Evolutionary conservation across 2,329 filamentous ascomycete genomes (phyloP).

Genomic region (Sarocladiaceae sp.): DNA sequence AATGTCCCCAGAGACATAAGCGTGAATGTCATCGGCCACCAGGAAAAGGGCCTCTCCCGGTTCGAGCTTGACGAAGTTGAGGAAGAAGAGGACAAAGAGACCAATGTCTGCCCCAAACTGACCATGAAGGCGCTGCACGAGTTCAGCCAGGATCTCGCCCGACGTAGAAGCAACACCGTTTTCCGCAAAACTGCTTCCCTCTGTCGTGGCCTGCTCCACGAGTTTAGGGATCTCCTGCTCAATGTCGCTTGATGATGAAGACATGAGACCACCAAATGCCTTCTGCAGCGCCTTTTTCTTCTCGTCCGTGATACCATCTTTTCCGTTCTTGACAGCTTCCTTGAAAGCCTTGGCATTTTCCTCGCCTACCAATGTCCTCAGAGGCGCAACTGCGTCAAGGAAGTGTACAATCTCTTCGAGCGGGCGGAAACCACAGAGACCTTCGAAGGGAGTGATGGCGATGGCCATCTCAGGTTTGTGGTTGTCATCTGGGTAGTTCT

Average conservation of each 20-base stretch:
- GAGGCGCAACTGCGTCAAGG: slow-evolving; percentile 48
- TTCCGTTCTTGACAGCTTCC: slow-evolving; percentile 38
- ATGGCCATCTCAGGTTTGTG: slow-evolving; percentile 99
- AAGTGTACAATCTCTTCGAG: slow-evolving; percentile 83
- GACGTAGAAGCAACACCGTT: slow-evolving; percentile 61
- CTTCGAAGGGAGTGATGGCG: slow-evolving; percentile 92
- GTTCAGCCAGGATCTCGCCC: slow-evolving; percentile 65
- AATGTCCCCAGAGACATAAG: slow-evolving; percentile 88
- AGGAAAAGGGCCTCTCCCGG: slow-evolving; percentile 94
- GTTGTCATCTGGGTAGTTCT: slow-evolving; percentile 98
- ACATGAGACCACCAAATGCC: slow-evolving; percentile 76
- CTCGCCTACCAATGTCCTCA: slow-evolving; percentile 62
- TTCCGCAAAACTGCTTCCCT: slow-evolving; percentile 67
- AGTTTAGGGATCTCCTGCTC: slow-evolving; percentile 57
- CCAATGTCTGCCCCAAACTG: slow-evolving; percentile 90
- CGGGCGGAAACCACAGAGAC: slow-evolving; percentile 90
- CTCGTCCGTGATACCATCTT: slow-evolving; percentile 38
- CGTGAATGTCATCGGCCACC: slow-evolving; percentile 94
- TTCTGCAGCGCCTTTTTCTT: slow-evolving; percentile 76
- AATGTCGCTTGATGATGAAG: slow-evolving; percentile 56
- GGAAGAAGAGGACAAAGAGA: slow-evolving; percentile 91
- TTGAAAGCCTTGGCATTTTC: slow-evolving; percentile 51
- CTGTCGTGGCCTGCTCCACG: slow-evolving; percentile 61
- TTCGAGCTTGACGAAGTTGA: slow-evolving; percentile 85
- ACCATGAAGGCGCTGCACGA: slow-evolving; percentile 69